Base-by-base conservation (phyloP, 352 stramenopile species). In the Pythium chondricola region DNA sequence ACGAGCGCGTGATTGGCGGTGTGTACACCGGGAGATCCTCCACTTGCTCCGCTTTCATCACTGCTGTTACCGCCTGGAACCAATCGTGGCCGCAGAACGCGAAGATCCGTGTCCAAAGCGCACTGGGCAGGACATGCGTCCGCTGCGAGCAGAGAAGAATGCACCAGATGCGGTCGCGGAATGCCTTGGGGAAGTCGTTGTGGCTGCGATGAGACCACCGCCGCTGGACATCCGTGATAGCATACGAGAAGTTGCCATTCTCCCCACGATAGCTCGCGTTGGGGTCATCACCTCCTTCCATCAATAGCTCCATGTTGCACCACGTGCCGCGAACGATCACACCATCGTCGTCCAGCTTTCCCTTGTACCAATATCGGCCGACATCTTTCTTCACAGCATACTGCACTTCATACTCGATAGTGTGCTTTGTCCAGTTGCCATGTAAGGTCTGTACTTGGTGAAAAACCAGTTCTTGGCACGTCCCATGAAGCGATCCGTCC, bases 321-420 rank as follows among this genome's bases (percentile, higher is more conserved):
- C 77, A 88, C 6, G 31, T 39, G 1, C 77, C 77, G 25, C 55
- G 41, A 6, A 88, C 27, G 9, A 84, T 61, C 1, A 65, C 61
- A 1, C 72, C 72, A 26, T 81, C 63, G 5, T 8, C 26, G 11
- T 65, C 71, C 10, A 88, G 50, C 1, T 20, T 40, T 2, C 61
- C 77, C 1, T 39, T 24, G 47, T 85, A 88, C 32, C 43, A 57
- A 56, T 88, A 88, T 18, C 57, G 52, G 7, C 77, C 77, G 18
- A 84, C 66, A 21, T 86, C 65, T 18, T 58, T 51, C 17, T 79
- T 69, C n/a, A 88, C 77, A 16, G 79, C 48, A 42, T 85, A 88
- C 21, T 79, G 57, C 27, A 86, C 65, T 13, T 66, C 26, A 21
- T 85, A 88, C 33, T 55, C 41, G 14, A 88, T 58, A 3, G 33